Base-by-base conservation (phyloP, 305 asterid genomes). In the Lippia alba region DNA sequence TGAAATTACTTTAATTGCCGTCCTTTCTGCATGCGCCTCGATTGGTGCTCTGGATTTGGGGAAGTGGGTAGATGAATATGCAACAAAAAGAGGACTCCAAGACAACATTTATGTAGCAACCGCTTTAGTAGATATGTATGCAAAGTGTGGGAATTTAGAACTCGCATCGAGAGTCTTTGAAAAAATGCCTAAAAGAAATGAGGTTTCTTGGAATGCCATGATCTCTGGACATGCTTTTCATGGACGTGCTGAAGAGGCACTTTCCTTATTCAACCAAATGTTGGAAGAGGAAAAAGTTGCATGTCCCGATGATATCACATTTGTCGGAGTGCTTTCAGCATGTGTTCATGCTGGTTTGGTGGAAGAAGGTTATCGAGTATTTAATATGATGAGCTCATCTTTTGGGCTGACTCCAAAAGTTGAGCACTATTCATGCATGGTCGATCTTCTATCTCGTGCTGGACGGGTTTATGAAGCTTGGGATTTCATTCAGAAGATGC, bases 391-490 rank as follows among this genome's bases (percentile, higher is more conserved):
- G 98, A 82, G 74, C 34, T 85, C 88, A 20, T 79, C 81, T 12
- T 84, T 85, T 72, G 82, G 84, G 59, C 75, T 92, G 70, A 76
- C 83, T 64, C 98, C 96, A 6, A 88, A 85, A 79, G 84, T 88
- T 20, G 98, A 85, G 82, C 98, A 92, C 78, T 84, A 85, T 69
- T 85, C 98, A 20, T 92, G 98, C 79, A 81, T 92, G 90, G 96
- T 88, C 39, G 96, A 92, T 80, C 92, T 92, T 75, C 78, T 88
- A 15, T 84, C 96, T 32, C 96, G 94, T 73, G 94, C 96, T 53
- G 98, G 96, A 57, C 78, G 60, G 63, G 86, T 92, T 30, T 69
- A 86, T 8, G 92, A 90, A 71, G 98, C 98, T 56, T 90, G 96
- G 94, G 92, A 86, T 71, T 84, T 90, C 65, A 86, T 92, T 70